A percentile compares a stretch with the other conserved stretches of the same genome.
phyloP scores from a whole-genome alignment of 2,329 filamentous ascomycete genomes.

The Cytospora leucostoma region DNA sequence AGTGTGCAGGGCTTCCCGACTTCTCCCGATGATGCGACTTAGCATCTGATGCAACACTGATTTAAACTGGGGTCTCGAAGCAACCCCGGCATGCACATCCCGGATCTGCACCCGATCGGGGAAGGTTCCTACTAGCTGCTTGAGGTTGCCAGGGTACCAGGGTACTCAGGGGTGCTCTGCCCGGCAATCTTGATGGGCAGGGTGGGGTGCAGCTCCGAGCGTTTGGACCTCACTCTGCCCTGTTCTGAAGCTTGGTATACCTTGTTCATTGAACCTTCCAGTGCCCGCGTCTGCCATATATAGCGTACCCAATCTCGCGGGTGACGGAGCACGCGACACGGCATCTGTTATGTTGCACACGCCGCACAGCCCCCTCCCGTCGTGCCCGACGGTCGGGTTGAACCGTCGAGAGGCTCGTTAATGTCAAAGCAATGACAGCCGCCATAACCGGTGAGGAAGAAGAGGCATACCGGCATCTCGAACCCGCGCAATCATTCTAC shows the following conservation, averaged over 20 bases:
- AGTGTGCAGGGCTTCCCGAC: constrained; percentile 22
- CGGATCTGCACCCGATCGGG: constrained; percentile 1
- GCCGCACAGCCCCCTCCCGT: not conserved
- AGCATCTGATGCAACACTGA: not conserved
- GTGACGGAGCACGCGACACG: not conserved
- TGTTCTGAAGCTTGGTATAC: too few relatives aligned
- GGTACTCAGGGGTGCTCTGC: too few relatives aligned
- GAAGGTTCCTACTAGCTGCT: not conserved
- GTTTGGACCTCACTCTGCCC: too few relatives aligned
- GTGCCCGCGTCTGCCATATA: not conserved
- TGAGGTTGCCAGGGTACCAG: not conserved
- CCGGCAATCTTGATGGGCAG: not conserved
- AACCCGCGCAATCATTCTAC: not conserved
- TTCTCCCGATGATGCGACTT: not conserved
- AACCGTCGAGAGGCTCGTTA: not conserved
- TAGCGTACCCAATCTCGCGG: not conserved
- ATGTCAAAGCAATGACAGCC: not conserved
- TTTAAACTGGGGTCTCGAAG: not conserved
- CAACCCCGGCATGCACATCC: not conserved
- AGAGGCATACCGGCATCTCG: not conserved
- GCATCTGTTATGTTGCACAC: not conserved
- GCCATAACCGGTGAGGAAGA: not conserved
- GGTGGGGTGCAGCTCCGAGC: too few relatives aligned
- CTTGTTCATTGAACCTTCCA: not conserved
- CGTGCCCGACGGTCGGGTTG: not conserved